Percentiles rank a stretch among this genome's conserved stretches.
These are phyloP conservation scores for Fraxinus anomala DNA, from an alignment of 257 asterid species.

Conservation along the genomic window DNA sequence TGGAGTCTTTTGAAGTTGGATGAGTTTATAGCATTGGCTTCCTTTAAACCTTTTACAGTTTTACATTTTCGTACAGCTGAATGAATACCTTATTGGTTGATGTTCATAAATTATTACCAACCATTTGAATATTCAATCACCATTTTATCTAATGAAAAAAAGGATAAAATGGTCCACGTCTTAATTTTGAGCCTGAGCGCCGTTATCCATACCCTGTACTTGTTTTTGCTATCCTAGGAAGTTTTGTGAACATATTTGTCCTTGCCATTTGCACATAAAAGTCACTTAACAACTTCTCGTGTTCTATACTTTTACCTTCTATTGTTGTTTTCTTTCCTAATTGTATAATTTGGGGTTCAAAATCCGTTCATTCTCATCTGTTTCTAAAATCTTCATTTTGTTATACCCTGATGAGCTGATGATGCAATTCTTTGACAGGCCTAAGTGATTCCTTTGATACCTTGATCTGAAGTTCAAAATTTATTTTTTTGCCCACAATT, in stretches of 20 bases:
- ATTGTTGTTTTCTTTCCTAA: not conserved
- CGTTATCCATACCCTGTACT: not conserved
- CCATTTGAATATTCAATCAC: no score
- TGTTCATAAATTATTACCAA: no score
- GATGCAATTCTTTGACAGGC: not conserved
- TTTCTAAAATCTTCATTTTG: not conserved
- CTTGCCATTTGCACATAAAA: not conserved
- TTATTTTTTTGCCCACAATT: not conserved
- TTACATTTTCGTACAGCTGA: no score
- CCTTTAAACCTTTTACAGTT: no score
- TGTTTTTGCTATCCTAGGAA: not conserved
- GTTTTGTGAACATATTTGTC: not conserved
- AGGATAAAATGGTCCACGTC: not conserved
- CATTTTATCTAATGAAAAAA: no score
- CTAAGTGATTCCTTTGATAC: no score
- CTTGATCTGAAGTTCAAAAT: not conserved
- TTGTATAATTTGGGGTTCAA: not conserved
- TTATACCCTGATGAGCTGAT: not conserved
- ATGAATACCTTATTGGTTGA: no score
- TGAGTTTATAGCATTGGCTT: no score
- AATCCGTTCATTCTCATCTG: not conserved
- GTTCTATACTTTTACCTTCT: not conserved
- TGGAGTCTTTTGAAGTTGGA: no score
- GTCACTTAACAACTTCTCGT: not conserved
- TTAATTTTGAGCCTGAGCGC: not conserved